Conservation (phyloP, 2,329 filamentous ascomycete species). For the Madurella fahalii region DNA sequence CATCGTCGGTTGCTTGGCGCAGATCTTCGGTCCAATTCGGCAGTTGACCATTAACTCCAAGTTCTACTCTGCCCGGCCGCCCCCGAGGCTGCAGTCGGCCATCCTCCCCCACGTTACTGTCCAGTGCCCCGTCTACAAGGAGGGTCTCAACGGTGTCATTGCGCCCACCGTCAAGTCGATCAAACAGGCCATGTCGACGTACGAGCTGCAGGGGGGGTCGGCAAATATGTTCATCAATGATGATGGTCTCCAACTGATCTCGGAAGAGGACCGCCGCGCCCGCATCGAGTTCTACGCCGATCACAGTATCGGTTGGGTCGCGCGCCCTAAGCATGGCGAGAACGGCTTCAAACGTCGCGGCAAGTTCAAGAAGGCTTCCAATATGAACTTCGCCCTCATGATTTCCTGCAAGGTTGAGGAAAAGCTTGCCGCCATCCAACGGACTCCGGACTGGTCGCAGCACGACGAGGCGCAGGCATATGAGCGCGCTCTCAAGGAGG, state of each 20-base stretch:
- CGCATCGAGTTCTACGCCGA: constrained; percentile 66
- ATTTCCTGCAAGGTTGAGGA: constrained; percentile 68
- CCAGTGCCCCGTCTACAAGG: constrained; percentile 86
- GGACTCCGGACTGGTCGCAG: constrained; percentile 61
- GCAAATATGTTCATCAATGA: constrained; percentile 76
- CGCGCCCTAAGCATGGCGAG: constrained; percentile 60
- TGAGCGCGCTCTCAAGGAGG: constrained; percentile 59
- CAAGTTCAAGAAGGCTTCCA: constrained; percentile 68
- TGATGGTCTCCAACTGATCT: constrained; percentile 66
- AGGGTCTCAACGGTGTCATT: constrained; percentile 71
- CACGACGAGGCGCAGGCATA: constrained; percentile 65
- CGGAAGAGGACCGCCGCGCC: constrained; percentile 56
- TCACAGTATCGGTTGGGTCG: constrained; percentile 66
- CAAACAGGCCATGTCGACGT: constrained; percentile 72
- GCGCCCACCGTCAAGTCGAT: constrained; percentile 72
- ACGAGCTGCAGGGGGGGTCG: constrained; percentile 72
- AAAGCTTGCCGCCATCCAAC: constrained; percentile 54
- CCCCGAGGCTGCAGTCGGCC: constrained; percentile 54
- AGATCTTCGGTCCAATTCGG: constrained; percentile 70
- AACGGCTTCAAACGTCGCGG: constrained; percentile 59
- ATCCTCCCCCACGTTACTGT: constrained; percentile 71
- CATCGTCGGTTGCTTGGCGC: constrained; percentile 69
- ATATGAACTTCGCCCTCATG: constrained; percentile 69
- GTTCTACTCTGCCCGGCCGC: constrained; percentile 72
- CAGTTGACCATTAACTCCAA: constrained; percentile 74